Base-by-base conservation (phyloP, 768 basidiomycete species). In the Amanita polypyramis region DNA sequence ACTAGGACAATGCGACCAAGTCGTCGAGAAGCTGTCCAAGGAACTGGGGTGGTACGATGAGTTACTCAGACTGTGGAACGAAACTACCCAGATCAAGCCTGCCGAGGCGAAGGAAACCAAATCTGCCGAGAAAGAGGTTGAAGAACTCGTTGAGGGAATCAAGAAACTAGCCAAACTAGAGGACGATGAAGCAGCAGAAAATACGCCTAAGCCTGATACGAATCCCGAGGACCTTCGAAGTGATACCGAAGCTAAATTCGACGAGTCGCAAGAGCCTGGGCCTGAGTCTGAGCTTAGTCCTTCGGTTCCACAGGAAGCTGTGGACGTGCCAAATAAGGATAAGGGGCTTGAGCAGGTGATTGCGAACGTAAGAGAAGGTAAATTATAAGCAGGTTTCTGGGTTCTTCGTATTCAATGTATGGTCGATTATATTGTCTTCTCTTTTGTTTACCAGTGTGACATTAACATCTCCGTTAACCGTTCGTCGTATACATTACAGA, bases 41-140 rank as follows among this genome's bases (percentile, higher is more conserved):
- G 76, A 77, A 54, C 72, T 94, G 10, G 87, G 85, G 3, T 93
- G 91, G 90, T 70, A 73, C 45, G 69, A 76, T 4, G 83, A 84
- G 47, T 64, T 86, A 23, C 64, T 71, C 38, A 58, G 57, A 15
- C 59, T 72, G 12, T 85, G 83, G 84, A 68, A 62, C 14, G 69
- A 3, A 27, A 27, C 65, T 54, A 83, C 82, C 12, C 60, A 50
- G 6, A 55, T 54, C 17, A 49, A 58, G 27, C 32, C 25, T n/a
- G 49, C 34, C 10, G 40, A 51, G 25, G 39, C 38, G n/a, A 49
- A 47, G 33, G 36, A 51, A 19, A 40, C 35, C 4, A 43, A 40
- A 25, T 43, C 51, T 39, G 52, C 51, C 19, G 21, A 47, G 20
- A 51, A 51, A 14, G 40, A 43, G 19, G 14, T 49, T 7, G 40